These are phyloP conservation scores for Crataegus laevigata DNA, from an alignment of 306 rosid genomes.

Conservation along the genomic window DNA sequence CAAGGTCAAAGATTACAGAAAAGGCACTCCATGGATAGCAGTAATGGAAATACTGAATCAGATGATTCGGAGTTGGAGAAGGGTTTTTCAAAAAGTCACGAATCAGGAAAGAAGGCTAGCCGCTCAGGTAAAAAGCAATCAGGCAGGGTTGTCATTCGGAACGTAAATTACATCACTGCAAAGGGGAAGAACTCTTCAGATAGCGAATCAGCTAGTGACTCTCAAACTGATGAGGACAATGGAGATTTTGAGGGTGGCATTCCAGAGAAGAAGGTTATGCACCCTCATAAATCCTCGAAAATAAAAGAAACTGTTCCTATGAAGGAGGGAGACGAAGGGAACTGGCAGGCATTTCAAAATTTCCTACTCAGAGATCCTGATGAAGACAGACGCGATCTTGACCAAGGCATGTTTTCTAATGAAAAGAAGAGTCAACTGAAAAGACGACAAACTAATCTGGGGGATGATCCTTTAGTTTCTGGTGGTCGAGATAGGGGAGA, in stretches of 20 bases:
- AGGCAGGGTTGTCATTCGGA: conserved; percentile 81
- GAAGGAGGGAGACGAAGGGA: conserved; percentile 58
- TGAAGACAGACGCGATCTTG: conserved; percentile 56
- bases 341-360: conserved; percentile 90
- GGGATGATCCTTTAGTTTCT: conserved; percentile 62
- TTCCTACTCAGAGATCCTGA: conserved; percentile 84
- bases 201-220: conserved; percentile 55
- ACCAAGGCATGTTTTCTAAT: conserved; percentile 51
- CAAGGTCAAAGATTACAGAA: conserved; percentile 44
- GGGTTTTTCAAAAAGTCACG: conserved; percentile 46
- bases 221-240: conserved; percentile 57
- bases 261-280: conserved; percentile 20
- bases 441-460: conserved; percentile 37
- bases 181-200: conserved; percentile 58
- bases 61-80: conserved; percentile 36
- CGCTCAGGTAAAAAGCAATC: conserved; percentile 61
- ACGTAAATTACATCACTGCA: conserved; percentile 77
- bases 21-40: conserved; percentile 82
- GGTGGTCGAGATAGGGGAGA: conserved; percentile 40
- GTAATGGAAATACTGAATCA: conserved; percentile 49
- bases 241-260: conserved; percentile 24
- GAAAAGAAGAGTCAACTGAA: conserved; percentile 38
- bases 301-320: conserved; percentile 36
- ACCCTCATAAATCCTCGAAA: conserved; percentile 41
- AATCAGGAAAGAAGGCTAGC: conserved; percentile 46